phyloP scores from a whole-genome alignment of 495 filamentous ascomycete genomes.

The Talaromyces trachyspermus region DNA sequence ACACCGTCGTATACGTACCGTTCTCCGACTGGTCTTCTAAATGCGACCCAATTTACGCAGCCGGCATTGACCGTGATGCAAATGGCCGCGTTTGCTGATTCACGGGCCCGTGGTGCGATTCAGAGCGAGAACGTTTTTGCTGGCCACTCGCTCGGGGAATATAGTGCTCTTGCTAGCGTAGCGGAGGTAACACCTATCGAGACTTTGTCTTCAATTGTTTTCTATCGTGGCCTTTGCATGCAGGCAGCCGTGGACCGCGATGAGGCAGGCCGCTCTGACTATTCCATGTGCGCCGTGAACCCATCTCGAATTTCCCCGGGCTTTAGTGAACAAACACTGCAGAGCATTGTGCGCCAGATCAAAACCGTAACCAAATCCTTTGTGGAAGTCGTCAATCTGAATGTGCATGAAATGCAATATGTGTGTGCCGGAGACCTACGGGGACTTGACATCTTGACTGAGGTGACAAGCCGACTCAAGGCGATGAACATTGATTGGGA shows the following conservation, averaged over 20 bases:
- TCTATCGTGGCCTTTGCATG: constrained; percentile 38
- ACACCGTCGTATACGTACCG: constrained; percentile 27
- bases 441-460: constrained; percentile 89
- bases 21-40: constrained; percentile 25
- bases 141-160: constrained; percentile 39
- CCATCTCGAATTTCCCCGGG: constrained; percentile 25
- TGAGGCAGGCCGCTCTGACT: constrained; percentile 19
- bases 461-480: constrained; percentile 89
- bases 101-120: constrained; percentile 22
- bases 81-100: constrained; percentile 24
- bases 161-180: constrained; percentile 24
- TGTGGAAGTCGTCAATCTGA: constrained; percentile 38
- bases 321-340: constrained; percentile 17
- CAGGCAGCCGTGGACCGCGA: constrained; percentile 28
- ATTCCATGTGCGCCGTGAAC: constrained; percentile 35
- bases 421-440: constrained; percentile 45
- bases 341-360: constrained; percentile 17
- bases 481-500: no score
- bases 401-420: constrained; percentile 31
- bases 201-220: constrained; percentile 23
- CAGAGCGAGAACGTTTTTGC: constrained; percentile 22
- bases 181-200: constrained; percentile 21
- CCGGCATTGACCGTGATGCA: constrained; percentile 32
- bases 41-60: constrained; percentile 35
- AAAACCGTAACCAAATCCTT: constrained; percentile 14